Conservation (phyloP, 139 green algal genomes). For the Tetratostichococcus sp. region DNA sequence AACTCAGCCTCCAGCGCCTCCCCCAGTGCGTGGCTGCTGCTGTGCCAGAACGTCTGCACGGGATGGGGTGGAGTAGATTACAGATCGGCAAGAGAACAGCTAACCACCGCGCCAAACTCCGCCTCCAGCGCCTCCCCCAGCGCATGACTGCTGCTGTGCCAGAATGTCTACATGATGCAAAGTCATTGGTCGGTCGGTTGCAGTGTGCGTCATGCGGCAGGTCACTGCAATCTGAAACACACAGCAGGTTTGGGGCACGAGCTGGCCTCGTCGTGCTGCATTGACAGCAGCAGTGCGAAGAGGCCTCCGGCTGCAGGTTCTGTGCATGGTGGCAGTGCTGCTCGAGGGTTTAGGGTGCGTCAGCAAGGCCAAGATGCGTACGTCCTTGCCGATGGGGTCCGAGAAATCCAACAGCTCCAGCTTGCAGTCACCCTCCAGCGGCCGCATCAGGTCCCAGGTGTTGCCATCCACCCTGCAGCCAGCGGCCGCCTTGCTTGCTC, state of each 20-base stretch:
- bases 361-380: constrained; percentile 24
- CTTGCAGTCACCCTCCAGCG: constrained; percentile 82
- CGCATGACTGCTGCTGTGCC: constrained; percentile 90
- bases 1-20: constrained; percentile 93
- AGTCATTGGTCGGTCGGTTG: no score
- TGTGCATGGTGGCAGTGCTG: no score
- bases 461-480: constrained; percentile 57
- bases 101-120: constrained; percentile 86
- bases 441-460: constrained; percentile 85
- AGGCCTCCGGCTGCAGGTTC: no score
- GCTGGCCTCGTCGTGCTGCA: no score
- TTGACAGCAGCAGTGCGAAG: no score
- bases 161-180: constrained; percentile 96
- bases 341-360: no score
- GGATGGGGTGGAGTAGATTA: no score
- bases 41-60: constrained; percentile 95
- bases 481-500: no score
- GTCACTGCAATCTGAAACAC: no score
- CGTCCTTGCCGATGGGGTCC: constrained; percentile 80
- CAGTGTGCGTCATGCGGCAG: no score
- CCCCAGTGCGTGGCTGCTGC: constrained; percentile 86
- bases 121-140: constrained; percentile 93
- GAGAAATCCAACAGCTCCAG: constrained; percentile 87
- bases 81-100: no score
- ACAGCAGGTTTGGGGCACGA: no score